A percentile compares a stretch with the other conserved stretches of the same genome.
Evolutionary conservation across 192 early-diverging fungal species (phyloP).

Genomic region (Entrophospora sp.): DNA sequence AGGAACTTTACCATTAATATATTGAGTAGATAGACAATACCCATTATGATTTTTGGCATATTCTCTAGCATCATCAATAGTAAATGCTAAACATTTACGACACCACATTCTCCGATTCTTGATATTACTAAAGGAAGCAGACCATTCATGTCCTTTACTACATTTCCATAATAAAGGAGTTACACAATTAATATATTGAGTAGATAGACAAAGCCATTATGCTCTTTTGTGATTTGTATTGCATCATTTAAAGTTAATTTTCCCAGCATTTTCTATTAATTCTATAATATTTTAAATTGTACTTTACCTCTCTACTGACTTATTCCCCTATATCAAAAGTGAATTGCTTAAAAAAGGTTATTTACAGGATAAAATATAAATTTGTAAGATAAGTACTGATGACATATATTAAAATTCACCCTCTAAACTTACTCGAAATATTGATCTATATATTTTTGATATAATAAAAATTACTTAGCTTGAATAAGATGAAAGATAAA

Average conservation of each 20-base stretch:
- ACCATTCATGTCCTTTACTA: slow-evolving; percentile 1
- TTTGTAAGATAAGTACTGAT: background rate
- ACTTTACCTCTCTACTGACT: background rate
- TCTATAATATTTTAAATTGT: slow-evolving; percentile 9
- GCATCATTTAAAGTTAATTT: slow-evolving; percentile 11
- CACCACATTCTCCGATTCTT: slow-evolving; percentile 2
- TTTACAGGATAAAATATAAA: slow-evolving; percentile 1
- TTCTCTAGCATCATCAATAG: background rate
- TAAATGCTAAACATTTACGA: background rate
- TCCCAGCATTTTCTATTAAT: slow-evolving; percentile 3
- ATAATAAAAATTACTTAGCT: background rate
- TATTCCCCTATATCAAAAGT: background rate
- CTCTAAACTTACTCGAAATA: background rate
- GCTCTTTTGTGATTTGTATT: background rate
- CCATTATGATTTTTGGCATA: background rate
- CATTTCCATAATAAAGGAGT: slow-evolving; percentile 10
- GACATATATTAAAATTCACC: background rate
- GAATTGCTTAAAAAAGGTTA: slow-evolving; percentile 3
- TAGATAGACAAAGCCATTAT: slow-evolving; percentile 4
- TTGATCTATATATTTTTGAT: background rate
- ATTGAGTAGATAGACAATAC: background rate
- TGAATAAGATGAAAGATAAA: background rate
- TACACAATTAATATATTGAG: slow-evolving; percentile 11
- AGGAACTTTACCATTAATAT: background rate
- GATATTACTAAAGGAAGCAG: background rate